Percentiles rank a stretch among this genome's conserved stretches.
Conservation (phyloP, 129 eudicot genomes). For the Flaveria linearis region DNA sequence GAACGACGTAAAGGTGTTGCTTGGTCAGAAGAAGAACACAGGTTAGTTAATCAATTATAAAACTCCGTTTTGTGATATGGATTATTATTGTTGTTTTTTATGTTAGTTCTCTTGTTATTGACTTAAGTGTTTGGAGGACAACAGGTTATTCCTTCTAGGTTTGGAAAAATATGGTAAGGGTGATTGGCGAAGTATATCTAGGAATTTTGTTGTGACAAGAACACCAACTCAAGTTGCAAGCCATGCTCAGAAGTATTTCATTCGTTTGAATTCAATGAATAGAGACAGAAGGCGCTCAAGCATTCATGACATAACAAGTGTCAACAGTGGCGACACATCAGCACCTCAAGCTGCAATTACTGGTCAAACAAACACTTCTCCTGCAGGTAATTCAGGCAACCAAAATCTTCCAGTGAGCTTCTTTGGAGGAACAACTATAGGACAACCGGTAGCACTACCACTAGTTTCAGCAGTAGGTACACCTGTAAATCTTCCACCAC, state of each 20-base stretch:
- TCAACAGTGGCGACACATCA: conserved; percentile 46
- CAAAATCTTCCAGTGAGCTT: conserved; percentile 24
- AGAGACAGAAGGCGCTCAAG: conserved; percentile 64
- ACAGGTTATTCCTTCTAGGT: conserved; percentile 64
- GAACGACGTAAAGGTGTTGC: conserved; percentile 74
- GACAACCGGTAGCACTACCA: conserved; percentile 31
- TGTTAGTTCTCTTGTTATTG: not conserved
- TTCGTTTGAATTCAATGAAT: conserved; percentile 49
- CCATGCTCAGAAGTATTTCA: conserved; percentile 69
- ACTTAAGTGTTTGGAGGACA: conserved; percentile 4
- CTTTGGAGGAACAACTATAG: conserved; percentile 17
- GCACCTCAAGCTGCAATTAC: conserved; percentile 38
- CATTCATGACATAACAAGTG: conserved; percentile 64
- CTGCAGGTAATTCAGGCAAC: conserved; percentile 37
- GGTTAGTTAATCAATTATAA: conserved; percentile 31
- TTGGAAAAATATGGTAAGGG: conserved; percentile 65
- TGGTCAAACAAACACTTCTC: conserved; percentile 43
- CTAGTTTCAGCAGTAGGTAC: conserved; percentile 39
- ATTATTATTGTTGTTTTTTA: not conserved
- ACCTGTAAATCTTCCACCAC: conserved; percentile 50
- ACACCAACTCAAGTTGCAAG: conserved; percentile 72
- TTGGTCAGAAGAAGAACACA: conserved; percentile 88
- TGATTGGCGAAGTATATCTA: conserved; percentile 68
- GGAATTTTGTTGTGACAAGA: conserved; percentile 56
- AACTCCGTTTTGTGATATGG: not conserved